Evolutionary conservation across 192 early-diverging fungal genomes (phyloP).

Genomic region (Gaertneriomyces semiglobifer): DNA sequence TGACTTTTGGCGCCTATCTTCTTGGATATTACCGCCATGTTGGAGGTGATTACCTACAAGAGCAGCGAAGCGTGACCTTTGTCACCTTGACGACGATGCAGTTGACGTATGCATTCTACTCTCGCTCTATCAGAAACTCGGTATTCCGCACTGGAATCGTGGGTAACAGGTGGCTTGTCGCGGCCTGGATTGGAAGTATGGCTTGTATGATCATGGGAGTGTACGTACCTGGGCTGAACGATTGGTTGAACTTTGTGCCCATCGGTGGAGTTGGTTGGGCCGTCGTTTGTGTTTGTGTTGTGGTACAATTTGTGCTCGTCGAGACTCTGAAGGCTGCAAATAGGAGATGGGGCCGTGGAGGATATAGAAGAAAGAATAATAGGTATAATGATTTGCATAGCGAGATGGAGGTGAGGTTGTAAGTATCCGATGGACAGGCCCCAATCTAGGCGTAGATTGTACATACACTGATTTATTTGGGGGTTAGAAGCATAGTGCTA

Average conservation of each 20-base stretch:
- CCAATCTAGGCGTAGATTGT: too few relatives aligned
- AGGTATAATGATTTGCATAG: too few relatives aligned
- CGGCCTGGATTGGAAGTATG: conserved; percentile 68
- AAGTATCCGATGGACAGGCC: too few relatives aligned
- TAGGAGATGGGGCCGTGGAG: not conserved
- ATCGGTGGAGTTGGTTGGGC: conserved; percentile 46
- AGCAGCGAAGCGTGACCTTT: conserved; percentile 68
- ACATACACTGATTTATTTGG: too few relatives aligned
- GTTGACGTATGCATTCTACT: conserved; percentile 82
- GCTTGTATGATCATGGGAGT: conserved; percentile 69
- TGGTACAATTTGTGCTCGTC: conserved; percentile 41
- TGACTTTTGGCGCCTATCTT: conserved; percentile 47
- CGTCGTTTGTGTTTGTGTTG: conserved; percentile 36
- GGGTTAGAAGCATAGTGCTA: too few relatives aligned
- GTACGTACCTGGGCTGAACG: conserved; percentile 65
- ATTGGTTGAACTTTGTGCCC: conserved; percentile 35
- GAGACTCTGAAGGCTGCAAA: conserved; percentile 39
- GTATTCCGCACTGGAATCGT: conserved; percentile 72
- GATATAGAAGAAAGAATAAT: not conserved
- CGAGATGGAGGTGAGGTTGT: too few relatives aligned
- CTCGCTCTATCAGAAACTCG: conserved; percentile 66
- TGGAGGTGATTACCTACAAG: conserved; percentile 26
- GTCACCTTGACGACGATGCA: conserved; percentile 80
- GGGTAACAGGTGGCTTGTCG: conserved; percentile 79
- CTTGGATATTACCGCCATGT: conserved; percentile 23